Conservation (phyloP, 345 rosid genomes). For the Cochlearia excelsa region DNA sequence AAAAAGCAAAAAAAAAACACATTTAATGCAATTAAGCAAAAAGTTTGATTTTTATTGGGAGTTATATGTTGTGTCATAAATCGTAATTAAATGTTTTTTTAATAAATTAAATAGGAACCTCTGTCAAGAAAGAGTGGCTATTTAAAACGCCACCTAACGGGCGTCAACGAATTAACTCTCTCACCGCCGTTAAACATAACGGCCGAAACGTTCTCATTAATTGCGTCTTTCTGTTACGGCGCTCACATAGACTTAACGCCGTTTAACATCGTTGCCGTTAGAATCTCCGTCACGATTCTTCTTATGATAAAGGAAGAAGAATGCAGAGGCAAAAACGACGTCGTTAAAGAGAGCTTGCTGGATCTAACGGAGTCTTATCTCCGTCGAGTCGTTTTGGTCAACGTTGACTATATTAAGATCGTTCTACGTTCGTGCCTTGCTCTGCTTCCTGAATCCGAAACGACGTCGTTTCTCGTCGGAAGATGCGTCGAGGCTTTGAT, state of each 20-base stretch:
- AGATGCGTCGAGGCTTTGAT: slow-evolving; percentile 52
- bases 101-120: slow-evolving; percentile 47
- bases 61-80: background rate
- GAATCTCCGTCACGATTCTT: slow-evolving; percentile 69
- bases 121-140: slow-evolving; percentile 57
- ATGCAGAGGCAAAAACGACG: background rate
- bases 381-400: slow-evolving; percentile 43
- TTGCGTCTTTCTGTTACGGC: slow-evolving; percentile 64
- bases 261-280: slow-evolving; percentile 58
- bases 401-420: slow-evolving; percentile 40
- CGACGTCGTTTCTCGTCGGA: slow-evolving; percentile 52
- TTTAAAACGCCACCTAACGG: slow-evolving; percentile 64
- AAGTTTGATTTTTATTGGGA: slow-evolving; percentile 12
- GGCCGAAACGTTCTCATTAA: slow-evolving; percentile 58
- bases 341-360: slow-evolving; percentile 42
- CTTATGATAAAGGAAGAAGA: slow-evolving; percentile 45
- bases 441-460: slow-evolving; percentile 76
- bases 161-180: slow-evolving; percentile 53
- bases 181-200: slow-evolving; percentile 75
- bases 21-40: slow-evolving; percentile 20
- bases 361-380: slow-evolving; percentile 65
- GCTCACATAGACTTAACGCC: slow-evolving; percentile 56
- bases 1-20: background rate
- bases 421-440: slow-evolving; percentile 60
- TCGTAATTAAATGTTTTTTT: background rate